Evolutionary conservation across 1,139 yeast species (phyloP).

Genomic region (Sugiyamaella grinbergsii): DNA sequence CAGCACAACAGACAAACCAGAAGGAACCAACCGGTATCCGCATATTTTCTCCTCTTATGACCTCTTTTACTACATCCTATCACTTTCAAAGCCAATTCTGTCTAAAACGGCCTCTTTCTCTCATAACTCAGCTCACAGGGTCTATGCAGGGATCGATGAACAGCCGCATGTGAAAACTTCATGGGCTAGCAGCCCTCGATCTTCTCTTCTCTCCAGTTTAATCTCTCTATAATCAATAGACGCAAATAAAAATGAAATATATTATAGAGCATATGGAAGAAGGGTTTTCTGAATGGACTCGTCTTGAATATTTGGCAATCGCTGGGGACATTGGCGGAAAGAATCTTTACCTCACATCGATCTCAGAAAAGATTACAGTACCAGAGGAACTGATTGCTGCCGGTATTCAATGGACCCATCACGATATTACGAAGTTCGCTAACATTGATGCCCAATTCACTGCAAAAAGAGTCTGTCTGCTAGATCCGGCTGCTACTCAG

Average conservation of each 20-base stretch:
- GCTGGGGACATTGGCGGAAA: conserved; percentile 77
- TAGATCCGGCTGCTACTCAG: conserved; percentile 81
- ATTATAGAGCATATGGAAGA: conserved; percentile 97
- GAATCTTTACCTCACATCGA: conserved; percentile 75
- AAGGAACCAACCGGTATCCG: no score
- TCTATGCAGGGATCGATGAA: conserved; percentile 14
- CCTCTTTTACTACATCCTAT: no score
- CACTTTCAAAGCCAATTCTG: no score
- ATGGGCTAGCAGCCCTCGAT: not conserved
- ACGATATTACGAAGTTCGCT: conserved; percentile 59
- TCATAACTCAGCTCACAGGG: not conserved
- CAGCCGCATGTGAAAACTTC: conserved; percentile 12
- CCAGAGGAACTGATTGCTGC: conserved; percentile 61
- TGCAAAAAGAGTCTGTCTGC: conserved; percentile 65
- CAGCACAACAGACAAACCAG: no score
- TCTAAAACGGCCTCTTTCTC: no score
- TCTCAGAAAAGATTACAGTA: conserved; percentile 58
- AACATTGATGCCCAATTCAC: conserved; percentile 48
- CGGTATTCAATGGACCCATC: conserved; percentile 80
- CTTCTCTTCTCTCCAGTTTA: not conserved
- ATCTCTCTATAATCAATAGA: not conserved
- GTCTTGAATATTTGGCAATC: conserved; percentile 80
- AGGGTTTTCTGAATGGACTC: conserved; percentile 96
- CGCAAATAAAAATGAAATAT: conserved; percentile 52
- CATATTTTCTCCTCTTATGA: no score